phyloP scores from a whole-genome alignment of 2,329 filamentous ascomycete genomes.

The Fusarium piperis region DNA sequence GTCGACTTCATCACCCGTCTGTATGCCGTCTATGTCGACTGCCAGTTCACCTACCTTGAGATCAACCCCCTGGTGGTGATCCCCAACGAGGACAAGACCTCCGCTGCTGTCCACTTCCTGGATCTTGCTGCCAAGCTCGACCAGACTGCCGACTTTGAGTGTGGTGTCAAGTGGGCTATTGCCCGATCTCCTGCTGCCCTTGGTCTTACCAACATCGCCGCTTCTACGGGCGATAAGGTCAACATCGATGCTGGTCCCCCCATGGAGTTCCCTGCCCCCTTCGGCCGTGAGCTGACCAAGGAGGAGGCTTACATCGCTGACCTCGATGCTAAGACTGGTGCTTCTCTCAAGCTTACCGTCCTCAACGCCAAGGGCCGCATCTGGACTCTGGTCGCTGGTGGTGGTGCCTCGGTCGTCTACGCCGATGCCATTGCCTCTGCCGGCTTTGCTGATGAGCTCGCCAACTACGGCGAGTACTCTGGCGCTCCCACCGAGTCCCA shows the following conservation, averaged over 20 bases:
- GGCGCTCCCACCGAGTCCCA: conserved; percentile 98
- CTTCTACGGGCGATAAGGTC: conserved; percentile 76
- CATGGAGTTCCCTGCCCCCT: conserved; percentile 98
- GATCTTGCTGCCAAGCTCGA: conserved; percentile 98
- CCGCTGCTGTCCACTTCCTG: conserved; percentile 95
- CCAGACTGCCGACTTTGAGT: conserved; percentile 99
- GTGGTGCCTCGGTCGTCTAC: conserved; percentile 99
- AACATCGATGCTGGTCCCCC: conserved; percentile 96
- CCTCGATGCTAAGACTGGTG: conserved; percentile 98
- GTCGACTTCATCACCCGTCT: conserved; percentile 99
- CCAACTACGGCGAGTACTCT: conserved; percentile 99
- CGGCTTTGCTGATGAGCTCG: conserved; percentile 93
- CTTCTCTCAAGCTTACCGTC: conserved; percentile 97
- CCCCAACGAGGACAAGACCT: conserved; percentile 90
- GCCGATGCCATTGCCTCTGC: conserved; percentile 97
- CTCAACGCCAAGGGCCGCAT: conserved; percentile 91
- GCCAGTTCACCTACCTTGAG: conserved; percentile 99
- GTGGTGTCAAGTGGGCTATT: conserved; percentile 98
- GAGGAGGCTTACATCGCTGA: conserved; percentile 99
- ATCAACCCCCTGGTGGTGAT: conserved; percentile 99
- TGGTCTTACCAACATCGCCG: conserved; percentile 76
- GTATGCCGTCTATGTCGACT: conserved; percentile 99
- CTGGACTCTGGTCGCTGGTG: conserved; percentile 98
- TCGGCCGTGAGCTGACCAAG: conserved; percentile 97
- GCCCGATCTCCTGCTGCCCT: conserved; percentile 90